Evolutionary conservation across 75 land plant species (phyloP), one percentile per base, ranked within the genome.

Genomic region (Cunninghamia lanceolata): DNA sequence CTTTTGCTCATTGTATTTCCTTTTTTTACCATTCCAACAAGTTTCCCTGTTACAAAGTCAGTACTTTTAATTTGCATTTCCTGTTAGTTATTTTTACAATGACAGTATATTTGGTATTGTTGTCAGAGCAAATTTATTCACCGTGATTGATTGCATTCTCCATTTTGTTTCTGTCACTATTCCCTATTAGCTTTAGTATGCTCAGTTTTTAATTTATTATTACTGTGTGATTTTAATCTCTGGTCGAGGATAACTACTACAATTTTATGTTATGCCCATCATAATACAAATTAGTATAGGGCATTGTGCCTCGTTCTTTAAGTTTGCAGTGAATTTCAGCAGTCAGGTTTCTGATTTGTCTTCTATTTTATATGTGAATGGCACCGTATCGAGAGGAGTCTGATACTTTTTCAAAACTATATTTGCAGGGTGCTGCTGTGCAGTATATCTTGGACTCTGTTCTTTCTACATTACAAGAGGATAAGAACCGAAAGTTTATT

Each of bases 381-480:
- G n/a, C 28, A 63, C 28, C 25, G 68, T 63, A 8, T 28, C 2
- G 68, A 63, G 68, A 63, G 68, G 28, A 63, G 28, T 63, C 30
- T 63, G 68, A 63, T 28, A 63, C 68, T 63, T 63, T 63, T 63
- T 8, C 68, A 25, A 63, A 63, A 63, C 68, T 63, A 63, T 28
- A 10, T n/a, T n/a, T 85, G 70, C 86, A 98, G 99, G 96, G 88
- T 52, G 98, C 98, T 9, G 95, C 95, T 74, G 99, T 98, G 1
- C 99, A 94, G 85, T 95, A 95, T 82, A 91, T 98, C 13, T 80
- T 98, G 86, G 99, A 96, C 87, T 94, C 98, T 36, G 88, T 95
- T 32, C 85, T 95, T 59, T 40, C 92, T 11, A 93, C 99, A 14
- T 85, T 98, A 85, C 90, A 92, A 89, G 92, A 89, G 40, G 96